phyloP scores from a whole-genome alignment of 495 filamentous ascomycete genomes.

The Aspergillus indologenus region DNA sequence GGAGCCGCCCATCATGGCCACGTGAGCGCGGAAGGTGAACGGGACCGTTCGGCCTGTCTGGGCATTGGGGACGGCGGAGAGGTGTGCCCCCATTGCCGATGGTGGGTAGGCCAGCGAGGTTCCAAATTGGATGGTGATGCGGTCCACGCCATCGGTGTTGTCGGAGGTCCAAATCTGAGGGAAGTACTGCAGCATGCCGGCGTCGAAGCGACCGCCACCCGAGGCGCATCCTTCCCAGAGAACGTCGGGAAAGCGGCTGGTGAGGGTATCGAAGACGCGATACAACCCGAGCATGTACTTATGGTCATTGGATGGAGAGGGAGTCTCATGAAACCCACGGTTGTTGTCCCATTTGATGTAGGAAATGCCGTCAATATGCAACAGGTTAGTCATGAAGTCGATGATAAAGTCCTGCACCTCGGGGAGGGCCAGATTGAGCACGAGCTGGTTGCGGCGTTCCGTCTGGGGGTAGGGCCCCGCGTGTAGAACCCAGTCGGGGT shows the following conservation, averaged over 20 bases:
- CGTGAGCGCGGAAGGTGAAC: slow-evolving; percentile 49
- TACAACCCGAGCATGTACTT: slow-evolving; percentile 55
- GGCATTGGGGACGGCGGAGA: slow-evolving; percentile 52
- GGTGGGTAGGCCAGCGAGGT: slow-evolving; percentile 53
- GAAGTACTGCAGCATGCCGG: slow-evolving; percentile 54
- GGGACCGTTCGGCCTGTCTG: slow-evolving; percentile 47
- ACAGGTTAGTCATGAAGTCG: slow-evolving; percentile 39
- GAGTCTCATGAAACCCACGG: slow-evolving; percentile 49
- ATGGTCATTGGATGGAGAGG: slow-evolving; percentile 46
- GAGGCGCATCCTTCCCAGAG: slow-evolving; percentile 58
- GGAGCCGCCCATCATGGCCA: slow-evolving; percentile 57
- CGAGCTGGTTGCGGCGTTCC: slow-evolving; percentile 47
- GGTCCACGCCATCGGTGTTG: slow-evolving; percentile 51
- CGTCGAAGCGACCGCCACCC: slow-evolving; percentile 54
- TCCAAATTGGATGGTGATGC: slow-evolving; percentile 54
- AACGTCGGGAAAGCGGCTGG: slow-evolving; percentile 49
- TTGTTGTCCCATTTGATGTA: slow-evolving; percentile 63
- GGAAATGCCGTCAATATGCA: slow-evolving; percentile 45
- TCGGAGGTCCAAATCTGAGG: slow-evolving; percentile 58
- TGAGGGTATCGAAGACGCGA: slow-evolving; percentile 51
- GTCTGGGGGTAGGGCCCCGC: slow-evolving; percentile 51
- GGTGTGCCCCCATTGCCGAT: slow-evolving; percentile 54
- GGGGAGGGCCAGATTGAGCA: slow-evolving; percentile 49
- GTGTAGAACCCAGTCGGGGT: slow-evolving; percentile 56
- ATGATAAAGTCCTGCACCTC: slow-evolving; percentile 58